Conservation (phyloP, 306 rosid species). For the Cucurbita moschata region DNA sequence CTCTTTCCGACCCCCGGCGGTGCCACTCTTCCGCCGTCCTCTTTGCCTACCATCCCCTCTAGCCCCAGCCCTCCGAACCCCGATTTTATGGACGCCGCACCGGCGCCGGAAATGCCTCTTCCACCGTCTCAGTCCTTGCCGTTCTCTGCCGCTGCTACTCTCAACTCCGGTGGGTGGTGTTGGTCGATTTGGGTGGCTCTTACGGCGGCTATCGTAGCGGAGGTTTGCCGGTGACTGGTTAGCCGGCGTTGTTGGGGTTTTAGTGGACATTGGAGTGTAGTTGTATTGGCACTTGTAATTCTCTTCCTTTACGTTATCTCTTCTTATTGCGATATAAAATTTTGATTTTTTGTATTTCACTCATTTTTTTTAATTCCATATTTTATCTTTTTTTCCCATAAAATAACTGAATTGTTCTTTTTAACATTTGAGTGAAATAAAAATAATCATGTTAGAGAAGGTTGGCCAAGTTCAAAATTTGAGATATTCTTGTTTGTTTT, state of each 20-base stretch:
- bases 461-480: background rate
- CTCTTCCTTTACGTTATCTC: background rate
- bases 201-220: slow-evolving; percentile 3
- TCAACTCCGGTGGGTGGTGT: background rate
- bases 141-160: slow-evolving; percentile 10
- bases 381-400: background rate
- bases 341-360: background rate
- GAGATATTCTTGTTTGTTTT: no score
- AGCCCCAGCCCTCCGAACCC: slow-evolving; percentile 49
- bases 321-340: background rate
- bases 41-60: slow-evolving; percentile 43
- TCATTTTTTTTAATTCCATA: background rate
- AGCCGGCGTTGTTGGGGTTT: background rate
- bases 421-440: background rate
- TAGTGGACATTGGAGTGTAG: background rate
- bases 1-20: slow-evolving; percentile 35
- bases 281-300: background rate
- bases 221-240: slow-evolving; percentile 8
- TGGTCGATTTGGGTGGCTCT: slow-evolving; percentile 7
- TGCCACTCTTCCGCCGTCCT: slow-evolving; percentile 24
- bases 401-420: background rate
- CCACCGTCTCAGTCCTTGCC: slow-evolving; percentile 30
- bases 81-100: slow-evolving; percentile 10
- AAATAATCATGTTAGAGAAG: background rate
- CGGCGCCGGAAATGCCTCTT: slow-evolving; percentile 16